Evolutionary conservation across 805 yeast species (phyloP), one percentile per base, ranked within the genome.

Genomic region (Saturnispora halmiae): DNA sequence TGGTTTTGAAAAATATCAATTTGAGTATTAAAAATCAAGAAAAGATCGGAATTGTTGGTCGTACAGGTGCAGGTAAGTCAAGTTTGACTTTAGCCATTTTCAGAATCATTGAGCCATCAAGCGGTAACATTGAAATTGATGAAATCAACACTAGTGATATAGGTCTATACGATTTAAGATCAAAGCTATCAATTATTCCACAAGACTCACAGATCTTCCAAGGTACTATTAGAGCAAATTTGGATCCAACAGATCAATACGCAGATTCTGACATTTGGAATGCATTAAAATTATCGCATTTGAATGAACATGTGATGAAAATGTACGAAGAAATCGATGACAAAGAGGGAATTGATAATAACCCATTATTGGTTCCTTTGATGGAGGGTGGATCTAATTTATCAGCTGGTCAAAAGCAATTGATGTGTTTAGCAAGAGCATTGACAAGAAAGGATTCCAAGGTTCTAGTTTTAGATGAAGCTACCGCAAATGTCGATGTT

Each of bases 1-100:
- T 82, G 15, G 92, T 85, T 4, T 67, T 90, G 61, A 82, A 78
- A 51, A 66, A 78, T 43, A 73, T 90, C 51, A 69, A 65, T 43
- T 55, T 90, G 19, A 63, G 71, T 10, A 75, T 90, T 51, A 69
- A 75, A 36, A 75, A 88, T 1, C 66, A 73, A 43, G 96, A 90
- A 58, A 90, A 90, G 60, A 69, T 88, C 55, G 97, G 97, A 46
- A 87, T 88, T 60, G 96, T 90, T 42, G 97, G 97, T 20, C 74
- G 97, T 57, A 88, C 97, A 0, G 97, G 97, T 48, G 96, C 96
- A 2, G 97, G 97, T 48, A 87, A 87, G 60, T 80, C 92, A 0
- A 80, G 95, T 1, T 68, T 87, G 53, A 82, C 95, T 0, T 63
- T 85, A 53, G 92, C 96, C 0, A 63, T 87, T 30, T 87, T 84